These are phyloP conservation scores for Saccharomyces hybrid DNA, from an alignment of 1,139 yeast species.

Conservation along the genomic window DNA sequence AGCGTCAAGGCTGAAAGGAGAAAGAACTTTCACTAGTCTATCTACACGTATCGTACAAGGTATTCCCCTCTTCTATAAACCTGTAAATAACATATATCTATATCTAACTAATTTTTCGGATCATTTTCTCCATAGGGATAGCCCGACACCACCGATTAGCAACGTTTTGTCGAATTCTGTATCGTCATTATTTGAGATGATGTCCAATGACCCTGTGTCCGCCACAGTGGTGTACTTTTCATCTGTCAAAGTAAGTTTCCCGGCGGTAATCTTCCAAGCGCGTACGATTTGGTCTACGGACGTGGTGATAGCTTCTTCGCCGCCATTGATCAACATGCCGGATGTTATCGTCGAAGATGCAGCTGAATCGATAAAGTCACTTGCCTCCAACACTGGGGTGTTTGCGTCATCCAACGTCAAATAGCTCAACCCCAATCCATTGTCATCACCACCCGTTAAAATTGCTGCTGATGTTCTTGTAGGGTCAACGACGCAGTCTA, in stretches of 20 bases:
- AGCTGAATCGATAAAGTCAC: conserved; percentile 43
- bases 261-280: conserved; percentile 44
- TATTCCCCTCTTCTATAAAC: neutral
- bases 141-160: conserved; percentile 65
- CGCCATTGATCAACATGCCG: conserved; percentile 33
- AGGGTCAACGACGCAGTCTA: conserved; percentile 26
- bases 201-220: conserved; percentile 72
- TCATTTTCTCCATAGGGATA: conserved; percentile 42
- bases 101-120: neutral
- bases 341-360: conserved; percentile 86
- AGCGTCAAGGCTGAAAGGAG: conserved; percentile 70
- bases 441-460: conserved; percentile 89
- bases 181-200: conserved; percentile 28
- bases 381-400: conserved; percentile 13
- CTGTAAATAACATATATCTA: neutral
- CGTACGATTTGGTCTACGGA: conserved; percentile 74
- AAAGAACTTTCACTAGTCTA: no score
- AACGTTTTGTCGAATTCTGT: conserved; percentile 22
- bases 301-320: conserved; percentile 30
- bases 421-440: conserved; percentile 49
- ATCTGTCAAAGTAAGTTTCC: conserved; percentile 34
- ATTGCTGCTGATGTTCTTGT: conserved; percentile 31
- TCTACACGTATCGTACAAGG: neutral
- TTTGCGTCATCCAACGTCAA: conserved; percentile 30
- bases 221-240: conserved; percentile 71